Base-by-base conservation (phyloP, 192 early-diverging fungal species). In the Coemansia sp. region DNA sequence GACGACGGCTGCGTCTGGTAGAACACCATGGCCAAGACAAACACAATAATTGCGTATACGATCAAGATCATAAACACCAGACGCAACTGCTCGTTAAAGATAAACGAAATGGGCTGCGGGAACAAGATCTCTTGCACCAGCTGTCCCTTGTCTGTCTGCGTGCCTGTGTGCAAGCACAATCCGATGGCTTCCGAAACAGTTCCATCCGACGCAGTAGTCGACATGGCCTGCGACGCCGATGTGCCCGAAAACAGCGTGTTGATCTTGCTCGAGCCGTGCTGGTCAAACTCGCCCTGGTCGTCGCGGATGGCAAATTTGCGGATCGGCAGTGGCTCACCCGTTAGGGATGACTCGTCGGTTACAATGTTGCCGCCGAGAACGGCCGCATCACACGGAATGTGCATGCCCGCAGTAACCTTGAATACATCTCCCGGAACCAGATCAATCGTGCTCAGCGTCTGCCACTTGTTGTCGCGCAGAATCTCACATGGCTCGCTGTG, bases 71-170 rank as follows among this genome's bases (percentile, higher is more conserved):
- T 61, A 65, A 91, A 74, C 14, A 88, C 90, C 3, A 89, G 71
- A 45, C 89, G 91, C 68, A 91, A 80, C 60, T 91, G 90, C 80
- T 91, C 91, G 60, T 86, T 84, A 71, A 93, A 93, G 14, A 91
- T 85, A 69, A 92, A 92, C 41, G 85, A 85, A 68, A 90, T 81
- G 31, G 83, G 74, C 16, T 74, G 74, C 6, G 89, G 91, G 81
- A 84, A 91, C 59, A 93, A 68, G 62, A 93, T 93, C 69, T 89
- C 86, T 66, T 89, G 86, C 59, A 93, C 85, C 57, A 93, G 77
- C 52, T 67, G 64, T 22, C 91, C 91, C 69, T 90, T 89, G 59
- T 85, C 79, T 8, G 87, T 93, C 5, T 68, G 55, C 8, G 87
- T 86, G 51, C 90, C 87, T 12, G 90, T 92, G 35, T 76, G 67